Evolutionary conservation across 75 land plant genomes (phyloP).

Genomic region (Selaginella moellendorffii): DNA sequence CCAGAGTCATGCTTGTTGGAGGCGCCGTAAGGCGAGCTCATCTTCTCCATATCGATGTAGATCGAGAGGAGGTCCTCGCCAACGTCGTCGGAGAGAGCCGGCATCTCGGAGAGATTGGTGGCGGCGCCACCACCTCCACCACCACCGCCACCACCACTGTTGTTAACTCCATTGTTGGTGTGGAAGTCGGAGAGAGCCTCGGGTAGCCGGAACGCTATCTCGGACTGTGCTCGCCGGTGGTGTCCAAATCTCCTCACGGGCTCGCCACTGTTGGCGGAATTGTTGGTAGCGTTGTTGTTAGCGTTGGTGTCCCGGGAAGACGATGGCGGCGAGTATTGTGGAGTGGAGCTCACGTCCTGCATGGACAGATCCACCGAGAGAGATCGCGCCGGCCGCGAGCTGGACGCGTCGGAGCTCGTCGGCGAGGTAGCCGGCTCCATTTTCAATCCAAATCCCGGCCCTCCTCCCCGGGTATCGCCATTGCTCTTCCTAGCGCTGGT

Average conservation of each 20-base stretch:
- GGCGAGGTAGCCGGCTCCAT: not conserved
- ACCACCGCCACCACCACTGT: too few relatives aligned
- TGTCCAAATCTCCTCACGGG: not conserved
- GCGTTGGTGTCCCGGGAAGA: not conserved
- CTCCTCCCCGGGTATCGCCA: not conserved
- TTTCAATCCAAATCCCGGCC: not conserved
- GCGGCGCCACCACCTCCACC: too few relatives aligned
- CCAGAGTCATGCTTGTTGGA: not conserved
- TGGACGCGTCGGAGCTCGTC: not conserved
- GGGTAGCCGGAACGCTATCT: constrained; percentile 7
- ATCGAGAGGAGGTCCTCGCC: constrained; percentile 1
- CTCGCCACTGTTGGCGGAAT: not conserved
- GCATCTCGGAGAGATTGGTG: not conserved
- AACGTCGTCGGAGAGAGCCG: not conserved
- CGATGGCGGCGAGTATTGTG: not conserved
- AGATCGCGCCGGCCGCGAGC: too few relatives aligned
- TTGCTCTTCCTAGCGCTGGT: not conserved
- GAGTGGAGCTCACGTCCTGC: not conserved
- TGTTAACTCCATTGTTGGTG: not conserved
- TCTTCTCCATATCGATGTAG: constrained; percentile 7
- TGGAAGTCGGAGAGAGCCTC: not conserved
- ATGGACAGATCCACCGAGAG: not conserved
- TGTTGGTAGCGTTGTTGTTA: not conserved
- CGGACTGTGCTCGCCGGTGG: constrained; percentile 8
- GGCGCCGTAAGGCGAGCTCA: not conserved